These are phyloP conservation scores for Lathyrus aphaca DNA, from an alignment of 306 rosid genomes.

Conservation along the genomic window DNA sequence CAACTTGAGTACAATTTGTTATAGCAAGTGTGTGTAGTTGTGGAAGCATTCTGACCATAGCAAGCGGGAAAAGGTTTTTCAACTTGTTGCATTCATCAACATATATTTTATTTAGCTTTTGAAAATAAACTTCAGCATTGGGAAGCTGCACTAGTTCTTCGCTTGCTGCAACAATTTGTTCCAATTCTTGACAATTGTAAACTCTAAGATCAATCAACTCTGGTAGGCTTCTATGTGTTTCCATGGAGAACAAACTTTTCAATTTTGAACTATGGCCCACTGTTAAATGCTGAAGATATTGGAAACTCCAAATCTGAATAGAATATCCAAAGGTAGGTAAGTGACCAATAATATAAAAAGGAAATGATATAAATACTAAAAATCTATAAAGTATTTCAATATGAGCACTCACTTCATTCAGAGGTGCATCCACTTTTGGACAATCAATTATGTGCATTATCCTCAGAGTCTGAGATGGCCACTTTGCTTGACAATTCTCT, in stretches of 20 bases:
- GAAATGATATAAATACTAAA: not conserved
- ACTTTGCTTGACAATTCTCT: not conserved
- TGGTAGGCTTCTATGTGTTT: not conserved
- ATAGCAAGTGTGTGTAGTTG: not conserved
- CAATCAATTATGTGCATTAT: not conserved
- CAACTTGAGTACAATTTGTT: not conserved
- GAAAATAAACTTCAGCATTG: not conserved
- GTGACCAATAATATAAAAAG: not conserved
- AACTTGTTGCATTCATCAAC: not conserved
- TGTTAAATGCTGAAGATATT: not conserved
- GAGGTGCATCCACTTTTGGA: no score
- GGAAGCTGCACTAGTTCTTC: not conserved
- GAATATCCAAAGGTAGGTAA: not conserved
- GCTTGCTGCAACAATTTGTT: not conserved
- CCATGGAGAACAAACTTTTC: not conserved
- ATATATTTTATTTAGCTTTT: not conserved
- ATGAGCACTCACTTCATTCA: not conserved
- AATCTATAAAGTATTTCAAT: not conserved
- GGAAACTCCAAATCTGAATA: conserved; percentile 7
- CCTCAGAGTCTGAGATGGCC: conserved; percentile 9
- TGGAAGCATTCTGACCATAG: conserved; percentile 15
- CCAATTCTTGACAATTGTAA: not conserved
- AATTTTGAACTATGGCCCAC: not conserved
- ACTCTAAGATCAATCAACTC: not conserved
- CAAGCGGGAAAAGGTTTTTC: not conserved